Percentiles rank a stretch among this genome's conserved stretches.
Conservation (phyloP, 192 early-diverging fungal genomes). For the Backusella parvicylindrica region DNA sequence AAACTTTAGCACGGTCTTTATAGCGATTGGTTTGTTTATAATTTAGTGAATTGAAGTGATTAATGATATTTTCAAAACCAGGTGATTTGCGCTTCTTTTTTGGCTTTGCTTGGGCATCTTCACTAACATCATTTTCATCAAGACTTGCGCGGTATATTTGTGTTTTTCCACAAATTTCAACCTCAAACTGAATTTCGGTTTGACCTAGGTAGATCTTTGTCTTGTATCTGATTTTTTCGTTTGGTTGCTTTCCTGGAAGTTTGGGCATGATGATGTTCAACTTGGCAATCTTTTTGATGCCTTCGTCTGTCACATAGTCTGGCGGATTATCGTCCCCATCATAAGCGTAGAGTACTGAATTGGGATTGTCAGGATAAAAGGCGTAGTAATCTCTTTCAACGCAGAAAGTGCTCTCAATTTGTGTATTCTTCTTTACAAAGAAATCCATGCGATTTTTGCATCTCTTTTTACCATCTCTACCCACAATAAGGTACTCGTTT, state of each 20-base stretch:
- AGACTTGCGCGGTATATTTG: neutral
- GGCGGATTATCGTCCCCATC: conserved; percentile 34
- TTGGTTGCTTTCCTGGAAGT: conserved; percentile 33
- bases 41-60: neutral
- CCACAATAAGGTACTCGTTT: conserved; percentile 38
- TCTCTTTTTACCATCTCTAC: conserved; percentile 43
- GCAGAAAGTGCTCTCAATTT: conserved; percentile 30
- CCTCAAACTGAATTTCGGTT: conserved; percentile 36
- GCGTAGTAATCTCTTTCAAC: conserved; percentile 41
- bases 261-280: conserved; percentile 39
- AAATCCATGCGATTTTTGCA: conserved; percentile 49
- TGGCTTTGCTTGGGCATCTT: neutral
- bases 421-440: conserved; percentile 33
- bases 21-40: neutral
- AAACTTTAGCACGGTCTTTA: neutral
- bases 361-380: conserved; percentile 40
- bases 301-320: conserved; percentile 29
- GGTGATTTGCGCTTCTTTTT: neutral
- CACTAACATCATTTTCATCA: neutral
- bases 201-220: conserved; percentile 42
- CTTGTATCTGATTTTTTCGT: conserved; percentile 33
- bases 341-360: conserved; percentile 37
- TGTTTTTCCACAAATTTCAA: neutral
- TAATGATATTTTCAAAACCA: neutral
- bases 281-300: conserved; percentile 37